Evolutionary conservation across 352 stramenopile genomes (phyloP), one percentile per base, ranked within the genome.

Genomic region (Globisporangium uncinulatum): DNA sequence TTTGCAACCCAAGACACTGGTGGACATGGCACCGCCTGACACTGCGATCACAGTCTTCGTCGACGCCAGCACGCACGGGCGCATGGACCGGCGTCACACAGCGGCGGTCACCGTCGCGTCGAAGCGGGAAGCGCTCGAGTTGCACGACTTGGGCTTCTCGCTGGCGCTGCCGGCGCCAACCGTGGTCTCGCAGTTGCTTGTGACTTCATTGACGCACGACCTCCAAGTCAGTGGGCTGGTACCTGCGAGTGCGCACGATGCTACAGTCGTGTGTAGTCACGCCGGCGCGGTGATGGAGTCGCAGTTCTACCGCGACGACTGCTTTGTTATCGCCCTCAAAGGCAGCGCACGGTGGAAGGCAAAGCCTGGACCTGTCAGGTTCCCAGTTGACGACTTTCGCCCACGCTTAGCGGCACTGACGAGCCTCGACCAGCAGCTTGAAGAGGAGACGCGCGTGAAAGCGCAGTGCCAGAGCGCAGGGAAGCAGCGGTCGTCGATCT

Each of bases 281-380:
- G 21, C 13, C 1, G 37, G 6, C 34, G 59, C 54, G 1, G n/a
- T 67, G 5, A 37, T 63, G 19, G 59, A 72, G 10, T 88, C 74
- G 77, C 76, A 66, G n/a, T 77, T 77, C 37, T 66, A 73, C 37
- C 61, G 56, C 14, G 57, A 42, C 0, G 66, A 87, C 46, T 67
- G 24, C 0, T 66, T 90, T 39, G 53, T 81, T 3, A 63, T 90
- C 14, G 62, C 70, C 14, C 55, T 87, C 5, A 51, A 44, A 3
- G 80, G 77, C 0, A 73, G 69, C 1, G 36, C 56, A 0, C 1
- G 56, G 24, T 83, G 71, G 70, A 73, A 62, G 43, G 39, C 61
- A 4, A 67, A 71, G 45, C 43, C 36, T 19, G 52, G 48, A 3
- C 13, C 34, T 14, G 47, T 84, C 20, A 43, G 65, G 1, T 41